Base-by-base conservation (phyloP, 345 rosid species). In the Aegle marmelos region DNA sequence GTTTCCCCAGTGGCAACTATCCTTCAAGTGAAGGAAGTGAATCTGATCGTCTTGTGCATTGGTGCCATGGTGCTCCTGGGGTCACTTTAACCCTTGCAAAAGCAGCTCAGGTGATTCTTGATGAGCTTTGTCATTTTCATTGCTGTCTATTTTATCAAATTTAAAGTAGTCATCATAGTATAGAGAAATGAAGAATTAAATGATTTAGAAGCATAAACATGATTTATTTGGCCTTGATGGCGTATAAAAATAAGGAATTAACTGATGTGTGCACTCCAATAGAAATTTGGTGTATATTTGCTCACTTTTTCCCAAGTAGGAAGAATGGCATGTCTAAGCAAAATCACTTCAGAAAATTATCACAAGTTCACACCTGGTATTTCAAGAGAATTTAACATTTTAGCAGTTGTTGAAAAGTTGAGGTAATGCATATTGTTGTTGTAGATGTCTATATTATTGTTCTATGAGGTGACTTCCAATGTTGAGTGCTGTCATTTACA, bases 51-150 rank as follows among this genome's bases (percentile, higher is more conserved):
- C 96, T 89, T 36, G 92, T 92, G 63, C 94, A 90, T 63, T 90
- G 94, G 92, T 92, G 96, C 79, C 96, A 90, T 63, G 94, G 94
- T 59, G 91, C 94, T 75, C 91, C 96, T 11, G 94, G 94, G 31
- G 79, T 92, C 63, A 79, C 92, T 28, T 87, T 92, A 72, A 89
- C 92, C 53, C 89, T 90, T 33, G 88, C 75, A 37, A 90, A 92
- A 82, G 94, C 94, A 45, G 90, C 92, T 61, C 87, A 89, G 91
- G 96, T 92, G 80, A 34, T 27, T 63, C 48, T 41, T 61, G 17
- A 68, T 8, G 9, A 25, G n/a, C 41, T 56, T 54, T 31, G 10
- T 3, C 68, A 39, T 16, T 68, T 68, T 58, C 22, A 48, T 33
- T 36, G 36, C 41, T 9, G 3, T 60, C 37, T 9, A 25, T 33